These are phyloP conservation scores for Colletotrichum siamense DNA, from an alignment of 2,329 filamentous ascomycete genomes.

Conservation along the genomic window DNA sequence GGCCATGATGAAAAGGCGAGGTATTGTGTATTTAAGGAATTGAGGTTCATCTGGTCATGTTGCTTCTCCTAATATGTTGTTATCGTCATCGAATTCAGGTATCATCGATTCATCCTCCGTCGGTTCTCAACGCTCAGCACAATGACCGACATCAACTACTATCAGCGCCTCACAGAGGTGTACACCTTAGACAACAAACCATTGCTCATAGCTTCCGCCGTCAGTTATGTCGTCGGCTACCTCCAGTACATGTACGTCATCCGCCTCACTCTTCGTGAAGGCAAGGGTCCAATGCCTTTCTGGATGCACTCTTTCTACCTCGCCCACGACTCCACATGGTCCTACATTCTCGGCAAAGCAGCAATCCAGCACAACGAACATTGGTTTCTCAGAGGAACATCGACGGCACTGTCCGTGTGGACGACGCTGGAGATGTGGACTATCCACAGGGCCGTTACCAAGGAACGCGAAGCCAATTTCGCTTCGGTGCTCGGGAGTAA, in stretches of 20 bases:
- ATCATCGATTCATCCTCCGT: neutral
- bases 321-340: slow-evolving; percentile 21
- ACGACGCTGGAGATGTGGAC: slow-evolving; percentile 14
- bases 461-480: slow-evolving; percentile 12
- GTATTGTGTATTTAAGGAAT: neutral
- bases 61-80: neutral
- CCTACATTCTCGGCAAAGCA: slow-evolving; percentile 4
- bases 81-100: neutral
- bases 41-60: neutral
- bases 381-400: slow-evolving; percentile 2
- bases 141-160: neutral
- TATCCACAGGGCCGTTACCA: slow-evolving; percentile 8
- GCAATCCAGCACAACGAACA: slow-evolving; percentile 3
- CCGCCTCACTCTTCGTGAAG: slow-evolving; percentile 11
- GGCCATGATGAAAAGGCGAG: neutral
- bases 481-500: neutral
- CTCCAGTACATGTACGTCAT: slow-evolving; percentile 21
- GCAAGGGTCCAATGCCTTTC: slow-evolving; percentile 18
- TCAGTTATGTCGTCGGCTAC: slow-evolving; percentile 9
- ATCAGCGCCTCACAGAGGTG: neutral
- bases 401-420: slow-evolving; percentile 1
- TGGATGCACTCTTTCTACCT: slow-evolving; percentile 24
- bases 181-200: slow-evolving; percentile 1
- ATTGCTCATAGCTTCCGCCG: neutral
- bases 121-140: neutral